Percentiles rank a stretch among this genome's conserved stretches.
Conservation (phyloP, 2,329 filamentous ascomycete species). For the Aureobasidium pullulans region DNA sequence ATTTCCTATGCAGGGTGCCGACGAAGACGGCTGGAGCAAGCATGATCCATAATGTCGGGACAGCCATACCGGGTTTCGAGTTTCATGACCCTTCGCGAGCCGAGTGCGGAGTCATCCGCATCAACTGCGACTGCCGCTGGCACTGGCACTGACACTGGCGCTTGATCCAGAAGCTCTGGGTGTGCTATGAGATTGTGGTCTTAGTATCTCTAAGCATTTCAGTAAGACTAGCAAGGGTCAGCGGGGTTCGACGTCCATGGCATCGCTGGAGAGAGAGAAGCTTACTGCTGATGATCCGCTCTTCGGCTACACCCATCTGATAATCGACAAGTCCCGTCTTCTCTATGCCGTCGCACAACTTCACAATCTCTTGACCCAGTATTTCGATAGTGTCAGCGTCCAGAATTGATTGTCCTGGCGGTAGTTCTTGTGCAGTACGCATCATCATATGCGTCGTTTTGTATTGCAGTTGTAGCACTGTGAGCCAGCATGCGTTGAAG, state of each 20-base stretch:
- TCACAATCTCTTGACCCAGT: slow-evolving; percentile 75
- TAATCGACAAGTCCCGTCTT: slow-evolving; percentile 94
- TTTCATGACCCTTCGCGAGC: neutral
- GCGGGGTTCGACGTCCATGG: slow-evolving; percentile 13
- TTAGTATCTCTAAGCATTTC: slow-evolving; percentile 46
- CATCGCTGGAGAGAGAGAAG: slow-evolving; percentile 17
- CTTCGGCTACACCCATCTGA: slow-evolving; percentile 93
- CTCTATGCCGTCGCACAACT: slow-evolving; percentile 79
- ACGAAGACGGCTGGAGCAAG: too few species aligned
- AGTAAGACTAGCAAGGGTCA: slow-evolving; percentile 37
- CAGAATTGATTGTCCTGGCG: slow-evolving; percentile 56
- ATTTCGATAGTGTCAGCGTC: slow-evolving; percentile 62
- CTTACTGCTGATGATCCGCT: slow-evolving; percentile 78
- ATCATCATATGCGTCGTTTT: slow-evolving; percentile 59
- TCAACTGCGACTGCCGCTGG: neutral
- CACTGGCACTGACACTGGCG: neutral
- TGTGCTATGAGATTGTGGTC: neutral
- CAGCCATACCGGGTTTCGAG: too few species aligned
- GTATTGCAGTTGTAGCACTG: slow-evolving; percentile 74
- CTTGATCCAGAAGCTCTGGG: neutral
- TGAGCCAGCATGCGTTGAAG: slow-evolving; percentile 89
- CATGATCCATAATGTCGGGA: too few species aligned
- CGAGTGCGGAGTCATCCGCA: neutral
- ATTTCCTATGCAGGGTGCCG: too few species aligned
- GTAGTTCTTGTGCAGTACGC: slow-evolving; percentile 49